phyloP scores from a whole-genome alignment of 2,329 filamentous ascomycete species.

The Zalaria obscura region DNA sequence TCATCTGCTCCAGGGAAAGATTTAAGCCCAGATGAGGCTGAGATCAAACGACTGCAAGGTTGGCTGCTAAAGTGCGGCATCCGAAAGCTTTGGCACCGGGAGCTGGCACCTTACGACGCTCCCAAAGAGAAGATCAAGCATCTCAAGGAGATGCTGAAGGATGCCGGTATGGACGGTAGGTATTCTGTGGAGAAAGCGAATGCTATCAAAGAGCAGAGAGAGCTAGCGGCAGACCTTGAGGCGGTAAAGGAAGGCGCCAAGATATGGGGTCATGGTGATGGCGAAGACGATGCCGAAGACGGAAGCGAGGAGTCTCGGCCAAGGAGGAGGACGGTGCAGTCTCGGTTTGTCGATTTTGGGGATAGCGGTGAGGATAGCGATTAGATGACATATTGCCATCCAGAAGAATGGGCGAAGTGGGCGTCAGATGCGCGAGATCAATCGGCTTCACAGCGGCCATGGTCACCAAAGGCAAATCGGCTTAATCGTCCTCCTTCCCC shows the following conservation, averaged over 20 bases:
- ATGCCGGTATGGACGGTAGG: slow-evolving; percentile 76
- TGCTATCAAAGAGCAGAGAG: slow-evolving; percentile 75
- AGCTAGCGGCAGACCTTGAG: slow-evolving; percentile 72
- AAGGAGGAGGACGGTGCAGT: slow-evolving; percentile 8
- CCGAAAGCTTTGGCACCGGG: slow-evolving; percentile 78
- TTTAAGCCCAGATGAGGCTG: slow-evolving; percentile 50
- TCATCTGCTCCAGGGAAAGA: slow-evolving; percentile 17
- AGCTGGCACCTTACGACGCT: slow-evolving; percentile 64
- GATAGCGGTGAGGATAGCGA: slow-evolving; percentile 18
- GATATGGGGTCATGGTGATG: slow-evolving; percentile 49
- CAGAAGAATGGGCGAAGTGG: not conserved
- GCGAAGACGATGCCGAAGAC: slow-evolving; percentile 12
- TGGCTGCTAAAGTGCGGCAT: slow-evolving; percentile 84
- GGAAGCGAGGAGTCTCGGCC: slow-evolving; percentile 7
- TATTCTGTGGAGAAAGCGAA: slow-evolving; percentile 74
- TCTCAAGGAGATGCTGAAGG: slow-evolving; percentile 62
- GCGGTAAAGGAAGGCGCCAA: slow-evolving; percentile 70
- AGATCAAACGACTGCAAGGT: slow-evolving; percentile 78
- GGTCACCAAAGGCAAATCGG: too few relatives aligned
- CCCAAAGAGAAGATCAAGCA: slow-evolving; percentile 68
- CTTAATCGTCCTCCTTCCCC: too few relatives aligned
- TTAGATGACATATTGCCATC: not conserved
- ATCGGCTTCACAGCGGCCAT: too few relatives aligned
- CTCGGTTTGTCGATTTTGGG: slow-evolving; percentile 21
- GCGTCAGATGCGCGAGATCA: not conserved